phyloP scores from a whole-genome alignment of 352 stramenopile genomes.

The Ochromonadaceae sp. region DNA sequence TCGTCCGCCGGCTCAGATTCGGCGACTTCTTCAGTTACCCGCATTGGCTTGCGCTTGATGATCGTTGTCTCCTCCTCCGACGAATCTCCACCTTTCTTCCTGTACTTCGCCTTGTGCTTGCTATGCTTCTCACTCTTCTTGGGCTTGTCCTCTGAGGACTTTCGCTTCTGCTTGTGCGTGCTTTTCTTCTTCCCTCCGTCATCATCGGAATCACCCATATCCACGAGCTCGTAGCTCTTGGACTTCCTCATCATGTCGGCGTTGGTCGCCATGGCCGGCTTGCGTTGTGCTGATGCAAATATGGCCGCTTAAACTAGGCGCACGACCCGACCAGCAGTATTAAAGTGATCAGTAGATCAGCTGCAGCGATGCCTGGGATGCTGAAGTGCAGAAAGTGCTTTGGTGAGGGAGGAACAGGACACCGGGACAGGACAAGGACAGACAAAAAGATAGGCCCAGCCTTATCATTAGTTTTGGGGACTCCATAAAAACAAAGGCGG shows the following conservation, averaged over 20 bases:
- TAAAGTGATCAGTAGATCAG: too few species aligned
- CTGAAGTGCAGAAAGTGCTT: too few species aligned
- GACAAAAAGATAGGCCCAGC: too few species aligned
- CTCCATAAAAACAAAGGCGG: too few species aligned
- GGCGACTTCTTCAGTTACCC: background rate
- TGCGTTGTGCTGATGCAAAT: background rate
- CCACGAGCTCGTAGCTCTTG: slow-evolving; percentile 17
- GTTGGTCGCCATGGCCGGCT: slow-evolving; percentile 10
- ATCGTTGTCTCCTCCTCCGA: slow-evolving; percentile 25
- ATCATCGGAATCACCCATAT: slow-evolving; percentile 20
- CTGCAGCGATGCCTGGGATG: too few species aligned
- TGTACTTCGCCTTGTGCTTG: slow-evolving; percentile 38
- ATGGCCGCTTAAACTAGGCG: too few species aligned
- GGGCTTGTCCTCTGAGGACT: background rate
- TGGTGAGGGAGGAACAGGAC: too few species aligned
- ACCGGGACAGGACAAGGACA: too few species aligned
- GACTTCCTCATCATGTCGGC: slow-evolving; percentile 19
- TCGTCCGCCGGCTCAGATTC: slow-evolving; percentile 20
- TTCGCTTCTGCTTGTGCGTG: slow-evolving; percentile 1
- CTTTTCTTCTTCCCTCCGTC: slow-evolving; percentile 13
- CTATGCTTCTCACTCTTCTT: slow-evolving; percentile 16
- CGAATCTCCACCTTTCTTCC: slow-evolving; percentile 28
- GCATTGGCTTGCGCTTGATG: background rate
- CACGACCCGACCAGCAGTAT: too few species aligned
- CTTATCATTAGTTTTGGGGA: too few species aligned